phyloP scores from a whole-genome alignment of 257 asterid species.

The Rubia yunnanensis region DNA sequence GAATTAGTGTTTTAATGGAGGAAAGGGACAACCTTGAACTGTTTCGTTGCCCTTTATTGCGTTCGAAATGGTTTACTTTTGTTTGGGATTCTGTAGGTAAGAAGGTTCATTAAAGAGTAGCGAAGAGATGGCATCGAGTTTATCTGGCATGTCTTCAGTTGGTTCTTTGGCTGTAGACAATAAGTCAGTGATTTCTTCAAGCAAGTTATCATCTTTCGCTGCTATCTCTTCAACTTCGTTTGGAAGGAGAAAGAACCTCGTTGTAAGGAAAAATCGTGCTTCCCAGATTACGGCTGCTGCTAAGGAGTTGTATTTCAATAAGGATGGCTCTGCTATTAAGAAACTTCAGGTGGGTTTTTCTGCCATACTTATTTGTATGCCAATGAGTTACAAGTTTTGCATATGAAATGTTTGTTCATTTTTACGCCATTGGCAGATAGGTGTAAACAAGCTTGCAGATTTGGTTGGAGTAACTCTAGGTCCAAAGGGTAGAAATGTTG shows the following conservation, averaged over 20 bases:
- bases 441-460: constrained; percentile 92
- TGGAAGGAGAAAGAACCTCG: constrained; percentile 44
- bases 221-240: constrained; percentile 47
- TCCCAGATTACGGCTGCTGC: constrained; percentile 65
- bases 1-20: background rate
- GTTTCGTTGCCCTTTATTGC: background rate
- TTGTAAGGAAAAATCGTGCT: constrained; percentile 31
- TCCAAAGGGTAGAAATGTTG: constrained; percentile 96
- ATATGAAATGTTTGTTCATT: background rate
- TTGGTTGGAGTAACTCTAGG: constrained; percentile 96
- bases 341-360: constrained; percentile 49
- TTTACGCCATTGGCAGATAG: constrained; percentile 39
- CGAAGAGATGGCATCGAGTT: constrained; percentile 61
- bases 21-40: background rate
- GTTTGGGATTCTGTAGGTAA: background rate
- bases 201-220: constrained; percentile 62
- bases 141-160: constrained; percentile 59
- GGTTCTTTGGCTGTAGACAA: constrained; percentile 67
- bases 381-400: background rate
- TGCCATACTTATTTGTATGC: background rate
- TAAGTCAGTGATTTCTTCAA: constrained; percentile 38
- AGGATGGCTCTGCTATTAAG: constrained; percentile 95
- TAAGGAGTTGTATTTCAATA: constrained; percentile 82
- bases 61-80: background rate
- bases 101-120: constrained; percentile 8